Percentiles rank a stretch among this genome's conserved stretches.
Conservation (phyloP, 2,329 filamentous ascomycete species). For the Venturia oleaginea region DNA sequence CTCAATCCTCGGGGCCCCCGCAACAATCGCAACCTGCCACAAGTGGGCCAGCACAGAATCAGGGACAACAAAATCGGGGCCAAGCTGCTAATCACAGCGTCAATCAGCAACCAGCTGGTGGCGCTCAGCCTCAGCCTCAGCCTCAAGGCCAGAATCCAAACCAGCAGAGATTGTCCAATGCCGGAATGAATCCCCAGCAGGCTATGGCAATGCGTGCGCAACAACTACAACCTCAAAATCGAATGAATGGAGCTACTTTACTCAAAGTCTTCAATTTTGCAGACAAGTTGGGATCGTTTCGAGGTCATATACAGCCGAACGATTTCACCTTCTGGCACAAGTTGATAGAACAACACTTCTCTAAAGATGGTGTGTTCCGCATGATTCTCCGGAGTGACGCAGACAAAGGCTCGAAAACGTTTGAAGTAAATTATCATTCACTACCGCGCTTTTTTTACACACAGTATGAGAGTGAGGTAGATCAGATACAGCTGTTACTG, state of each 20-base stretch:
- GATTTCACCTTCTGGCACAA: constrained; percentile 68
- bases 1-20: constrained; percentile 23
- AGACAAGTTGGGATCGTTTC: constrained; percentile 47
- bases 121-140: constrained; percentile 20
- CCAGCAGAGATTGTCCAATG: constrained; percentile 20
- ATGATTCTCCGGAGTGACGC: constrained; percentile 52
- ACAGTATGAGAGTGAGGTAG: constrained; percentile 79
- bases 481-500: constrained; percentile 75
- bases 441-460: constrained; percentile 84
- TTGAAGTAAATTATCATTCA: constrained; percentile 74
- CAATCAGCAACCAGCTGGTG: constrained; percentile 28
- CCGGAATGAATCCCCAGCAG: constrained; percentile 3
- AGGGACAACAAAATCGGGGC: constrained; percentile 25
- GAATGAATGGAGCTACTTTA: constrained; percentile 36
- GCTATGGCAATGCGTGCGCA: constrained; percentile 19
- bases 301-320: constrained; percentile 50
- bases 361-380: constrained; percentile 64
- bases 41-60: constrained; percentile 20
- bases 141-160: constrained; percentile 17
- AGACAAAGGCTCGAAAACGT: constrained; percentile 62
- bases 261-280: constrained; percentile 47
- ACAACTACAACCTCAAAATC: constrained; percentile 18
- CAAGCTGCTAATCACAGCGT: constrained; percentile 27
- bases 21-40: constrained; percentile 14
- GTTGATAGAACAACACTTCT: constrained; percentile 78